These are phyloP conservation scores for Phytophthora pseudosyringae DNA, from an alignment of 352 stramenopile species.

Conservation along the genomic window DNA sequence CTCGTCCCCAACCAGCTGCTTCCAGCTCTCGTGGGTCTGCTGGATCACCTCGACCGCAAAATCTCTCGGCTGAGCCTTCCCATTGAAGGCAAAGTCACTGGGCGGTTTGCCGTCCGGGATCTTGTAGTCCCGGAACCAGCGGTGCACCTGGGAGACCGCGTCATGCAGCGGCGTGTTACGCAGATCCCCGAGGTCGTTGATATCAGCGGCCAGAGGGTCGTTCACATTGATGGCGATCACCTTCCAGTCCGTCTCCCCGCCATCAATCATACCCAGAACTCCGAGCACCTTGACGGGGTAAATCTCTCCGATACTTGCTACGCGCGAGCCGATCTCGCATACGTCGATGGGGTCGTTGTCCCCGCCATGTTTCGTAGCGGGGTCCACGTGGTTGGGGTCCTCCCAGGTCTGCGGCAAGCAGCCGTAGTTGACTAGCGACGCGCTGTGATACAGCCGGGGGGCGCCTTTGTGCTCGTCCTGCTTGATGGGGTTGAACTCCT, in stretches of 20 bases:
- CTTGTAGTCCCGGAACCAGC: slow-evolving; percentile 99
- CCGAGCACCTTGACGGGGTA: slow-evolving; percentile 98
- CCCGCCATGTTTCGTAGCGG: slow-evolving; percentile 89
- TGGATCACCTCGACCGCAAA: slow-evolving; percentile 93
- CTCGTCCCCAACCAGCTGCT: slow-evolving; percentile 74
- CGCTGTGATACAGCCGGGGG: slow-evolving; percentile 90
- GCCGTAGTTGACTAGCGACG: slow-evolving; percentile 97
- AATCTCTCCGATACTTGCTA: slow-evolving; percentile 92
- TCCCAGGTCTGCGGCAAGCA: slow-evolving; percentile 99
- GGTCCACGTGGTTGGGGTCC: slow-evolving; percentile 96
- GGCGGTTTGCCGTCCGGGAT: slow-evolving; percentile 99
- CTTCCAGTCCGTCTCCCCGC: slow-evolving; percentile 99
- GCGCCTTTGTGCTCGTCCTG: slow-evolving; percentile 99
- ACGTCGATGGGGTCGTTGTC: slow-evolving; percentile 99
- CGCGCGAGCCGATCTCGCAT: slow-evolving; percentile 96
- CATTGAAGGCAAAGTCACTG: slow-evolving; percentile 98
- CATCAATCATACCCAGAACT: slow-evolving; percentile 99
- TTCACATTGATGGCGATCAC: slow-evolving; percentile 96
- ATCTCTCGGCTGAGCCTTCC: slow-evolving; percentile 85
- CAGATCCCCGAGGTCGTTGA: slow-evolving; percentile 95
- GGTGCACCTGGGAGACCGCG: slow-evolving; percentile 73
- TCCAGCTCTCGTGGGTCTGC: slow-evolving; percentile 90
- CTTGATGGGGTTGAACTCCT: slow-evolving; percentile 94
- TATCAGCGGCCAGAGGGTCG: slow-evolving; percentile 94
- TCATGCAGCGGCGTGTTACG: slow-evolving; percentile 76